Percentiles rank a stretch among this genome's conserved stretches.
These are phyloP conservation scores for Davidsoniella neocaledoniae DNA, from an alignment of 2,329 filamentous ascomycete species.

Conservation along the genomic window DNA sequence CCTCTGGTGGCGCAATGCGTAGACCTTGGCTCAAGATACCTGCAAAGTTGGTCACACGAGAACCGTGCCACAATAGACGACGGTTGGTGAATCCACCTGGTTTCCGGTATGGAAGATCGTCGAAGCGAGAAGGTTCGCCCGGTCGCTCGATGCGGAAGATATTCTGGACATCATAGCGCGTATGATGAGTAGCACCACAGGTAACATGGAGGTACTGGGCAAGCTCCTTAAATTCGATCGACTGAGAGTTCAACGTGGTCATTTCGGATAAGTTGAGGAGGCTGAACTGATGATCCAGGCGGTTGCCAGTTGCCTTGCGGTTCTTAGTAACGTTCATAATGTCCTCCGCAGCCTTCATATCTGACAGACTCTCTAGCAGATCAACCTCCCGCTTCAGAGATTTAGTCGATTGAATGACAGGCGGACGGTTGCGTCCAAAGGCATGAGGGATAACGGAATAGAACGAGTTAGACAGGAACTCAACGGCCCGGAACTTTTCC, in stretches of 20 bases:
- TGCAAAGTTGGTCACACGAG: constrained; percentile 66
- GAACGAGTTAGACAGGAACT: constrained; percentile 57
- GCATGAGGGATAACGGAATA: constrained; percentile 70
- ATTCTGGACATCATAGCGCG: constrained; percentile 45
- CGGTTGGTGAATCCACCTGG: constrained; percentile 39
- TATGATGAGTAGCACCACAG: constrained; percentile 47
- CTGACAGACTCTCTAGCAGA: constrained; percentile 61
- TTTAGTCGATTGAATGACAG: constrained; percentile 39
- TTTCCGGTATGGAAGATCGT: constrained; percentile 25
- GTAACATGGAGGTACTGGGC: constrained; percentile 50
- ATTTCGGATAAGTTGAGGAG: constrained; percentile 61
- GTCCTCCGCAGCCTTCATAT: constrained; percentile 67
- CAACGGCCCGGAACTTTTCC: constrained; percentile 26
- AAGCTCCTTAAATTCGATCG: constrained; percentile 48
- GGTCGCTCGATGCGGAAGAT: constrained; percentile 71
- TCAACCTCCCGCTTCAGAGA: constrained; percentile 61
- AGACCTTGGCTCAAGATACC: constrained; percentile 78
- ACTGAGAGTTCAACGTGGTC: constrained; percentile 43
- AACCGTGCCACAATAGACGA: constrained; percentile 76
- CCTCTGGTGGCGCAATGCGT: constrained; percentile 75
- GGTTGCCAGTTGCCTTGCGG: constrained; percentile 34
- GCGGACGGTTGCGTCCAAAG: constrained; percentile 59
- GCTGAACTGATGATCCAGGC: constrained; percentile 55
- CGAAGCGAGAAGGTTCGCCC: constrained; percentile 55
- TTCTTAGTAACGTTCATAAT: constrained; percentile 50